Conservation (phyloP, 2,329 filamentous ascomycete species). For the Emergomyces orientalis region DNA sequence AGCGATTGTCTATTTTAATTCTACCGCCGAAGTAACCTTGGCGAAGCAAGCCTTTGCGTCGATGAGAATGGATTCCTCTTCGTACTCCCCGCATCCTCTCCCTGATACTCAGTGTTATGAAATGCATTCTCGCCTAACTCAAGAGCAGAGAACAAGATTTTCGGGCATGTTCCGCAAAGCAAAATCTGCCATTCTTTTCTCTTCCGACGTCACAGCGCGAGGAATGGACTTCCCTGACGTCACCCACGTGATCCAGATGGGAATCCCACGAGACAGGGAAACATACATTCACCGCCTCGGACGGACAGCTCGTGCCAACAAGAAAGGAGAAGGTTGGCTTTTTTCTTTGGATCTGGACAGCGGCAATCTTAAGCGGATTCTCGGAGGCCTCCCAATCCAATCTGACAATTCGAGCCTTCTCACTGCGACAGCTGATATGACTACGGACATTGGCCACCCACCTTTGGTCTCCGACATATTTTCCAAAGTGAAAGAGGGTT, state of each 20-base stretch:
- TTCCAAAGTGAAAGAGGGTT: slow-evolving; percentile 32
- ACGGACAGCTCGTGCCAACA: slow-evolving; percentile 61
- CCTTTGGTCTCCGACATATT: slow-evolving; percentile 13
- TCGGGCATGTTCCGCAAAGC: slow-evolving; percentile 62
- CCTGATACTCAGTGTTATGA: slow-evolving; percentile 38
- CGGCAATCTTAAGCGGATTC: slow-evolving; percentile 40
- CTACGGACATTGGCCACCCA: slow-evolving; percentile 17
- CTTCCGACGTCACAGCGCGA: slow-evolving; percentile 69
- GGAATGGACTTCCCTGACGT: slow-evolving; percentile 78
- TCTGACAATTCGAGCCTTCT: slow-evolving; percentile 39
- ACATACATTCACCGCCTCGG: slow-evolving; percentile 70
- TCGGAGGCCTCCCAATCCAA: slow-evolving; percentile 47
- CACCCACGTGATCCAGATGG: slow-evolving; percentile 68
- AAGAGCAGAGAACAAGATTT: slow-evolving; percentile 57
- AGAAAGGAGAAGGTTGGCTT: slow-evolving; percentile 54
- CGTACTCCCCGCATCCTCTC: slow-evolving; percentile 23
- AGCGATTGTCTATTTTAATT: slow-evolving; percentile 87
- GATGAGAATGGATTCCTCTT: slow-evolving; percentile 18
- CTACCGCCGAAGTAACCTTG: slow-evolving; percentile 62
- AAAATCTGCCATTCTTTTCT: slow-evolving; percentile 58
- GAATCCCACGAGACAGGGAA: slow-evolving; percentile 55
- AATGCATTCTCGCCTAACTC: slow-evolving; percentile 73
- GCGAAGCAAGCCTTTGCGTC: slow-evolving; percentile 49
- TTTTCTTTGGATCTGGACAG: slow-evolving; percentile 47
- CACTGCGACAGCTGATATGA: slow-evolving; percentile 30